These are phyloP conservation scores for Lasiodiplodia theobromae DNA, from an alignment of 2,329 filamentous ascomycete species.

Conservation along the genomic window DNA sequence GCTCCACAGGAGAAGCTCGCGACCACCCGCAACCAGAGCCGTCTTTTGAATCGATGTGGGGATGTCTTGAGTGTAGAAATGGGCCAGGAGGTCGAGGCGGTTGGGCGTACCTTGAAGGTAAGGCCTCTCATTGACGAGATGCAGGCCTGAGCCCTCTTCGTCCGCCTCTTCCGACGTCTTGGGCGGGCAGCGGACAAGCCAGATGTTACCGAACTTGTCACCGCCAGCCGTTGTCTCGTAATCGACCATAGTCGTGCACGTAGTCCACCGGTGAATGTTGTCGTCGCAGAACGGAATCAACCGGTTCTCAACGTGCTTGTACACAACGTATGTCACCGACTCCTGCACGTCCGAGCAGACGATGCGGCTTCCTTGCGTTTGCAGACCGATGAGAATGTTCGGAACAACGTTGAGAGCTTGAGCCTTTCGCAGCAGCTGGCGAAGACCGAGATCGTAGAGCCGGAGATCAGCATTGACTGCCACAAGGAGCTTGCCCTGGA, in stretches of 20 bases:
- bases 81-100: slow-evolving; percentile 82
- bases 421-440: slow-evolving; percentile 89
- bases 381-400: slow-evolving; percentile 85
- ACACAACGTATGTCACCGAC: slow-evolving; percentile 89
- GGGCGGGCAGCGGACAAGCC: slow-evolving; percentile 85
- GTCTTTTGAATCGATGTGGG: slow-evolving; percentile 90
- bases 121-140: slow-evolving; percentile 86
- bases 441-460: slow-evolving; percentile 92
- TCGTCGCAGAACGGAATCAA: slow-evolving; percentile 95
- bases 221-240: slow-evolving; percentile 95
- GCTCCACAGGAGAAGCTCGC: slow-evolving; percentile 90
- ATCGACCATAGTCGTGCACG: slow-evolving; percentile 90
- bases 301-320: slow-evolving; percentile 90
- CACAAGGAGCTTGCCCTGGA: slow-evolving; percentile 88
- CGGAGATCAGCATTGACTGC: slow-evolving; percentile 83
- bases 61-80: slow-evolving; percentile 91
- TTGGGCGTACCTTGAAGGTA: slow-evolving; percentile 92
- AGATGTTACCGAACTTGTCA: slow-evolving; percentile 97
- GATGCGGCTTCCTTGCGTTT: slow-evolving; percentile 90
- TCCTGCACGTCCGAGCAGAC: slow-evolving; percentile 92
- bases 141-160: slow-evolving; percentile 87
- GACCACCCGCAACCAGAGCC: slow-evolving; percentile 86
- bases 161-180: slow-evolving; percentile 90
- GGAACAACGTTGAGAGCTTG: slow-evolving; percentile 76
- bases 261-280: slow-evolving; percentile 87